Evolutionary conservation across 192 early-diverging fungal species (phyloP).

Genomic region (Podila verticillata): DNA sequence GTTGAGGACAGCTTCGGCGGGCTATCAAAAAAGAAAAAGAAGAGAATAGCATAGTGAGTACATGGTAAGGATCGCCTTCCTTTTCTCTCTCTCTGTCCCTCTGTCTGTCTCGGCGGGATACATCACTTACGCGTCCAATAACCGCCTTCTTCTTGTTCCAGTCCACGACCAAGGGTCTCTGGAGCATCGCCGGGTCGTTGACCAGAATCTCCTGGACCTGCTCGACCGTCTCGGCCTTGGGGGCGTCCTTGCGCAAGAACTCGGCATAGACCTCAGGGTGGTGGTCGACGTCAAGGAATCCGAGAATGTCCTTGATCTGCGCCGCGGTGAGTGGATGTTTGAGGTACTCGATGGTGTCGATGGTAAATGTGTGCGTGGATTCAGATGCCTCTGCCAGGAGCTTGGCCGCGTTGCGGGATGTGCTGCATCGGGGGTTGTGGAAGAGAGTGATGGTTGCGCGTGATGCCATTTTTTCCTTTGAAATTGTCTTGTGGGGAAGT

Average conservation of each 20-base stretch:
- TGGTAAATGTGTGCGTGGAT: constrained; percentile 3
- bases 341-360: constrained; percentile 41
- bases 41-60: background rate
- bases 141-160: constrained; percentile 36
- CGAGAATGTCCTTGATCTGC: constrained; percentile 31
- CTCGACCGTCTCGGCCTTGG: constrained; percentile 13
- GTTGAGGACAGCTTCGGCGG: constrained; percentile 16
- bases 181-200: constrained; percentile 24
- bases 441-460: constrained; percentile 28
- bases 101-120: too few species aligned
- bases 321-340: constrained; percentile 16
- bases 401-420: constrained; percentile 21
- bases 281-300: constrained; percentile 20
- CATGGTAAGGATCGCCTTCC: too few species aligned
- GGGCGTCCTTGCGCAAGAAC: constrained; percentile 47
- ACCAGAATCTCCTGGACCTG: constrained; percentile 28
- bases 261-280: constrained; percentile 16
- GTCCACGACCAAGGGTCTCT: constrained; percentile 39
- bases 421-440: constrained; percentile 43
- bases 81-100: too few species aligned
- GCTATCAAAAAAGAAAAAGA: background rate
- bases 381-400: constrained; percentile 7
- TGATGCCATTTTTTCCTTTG: background rate
- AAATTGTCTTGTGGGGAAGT: background rate
- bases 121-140: constrained; percentile 47